Percentiles rank a stretch among this genome's conserved stretches.
Evolutionary conservation across 441 rosid genomes (phyloP).

Genomic region (Flueggea neowawraea): DNA sequence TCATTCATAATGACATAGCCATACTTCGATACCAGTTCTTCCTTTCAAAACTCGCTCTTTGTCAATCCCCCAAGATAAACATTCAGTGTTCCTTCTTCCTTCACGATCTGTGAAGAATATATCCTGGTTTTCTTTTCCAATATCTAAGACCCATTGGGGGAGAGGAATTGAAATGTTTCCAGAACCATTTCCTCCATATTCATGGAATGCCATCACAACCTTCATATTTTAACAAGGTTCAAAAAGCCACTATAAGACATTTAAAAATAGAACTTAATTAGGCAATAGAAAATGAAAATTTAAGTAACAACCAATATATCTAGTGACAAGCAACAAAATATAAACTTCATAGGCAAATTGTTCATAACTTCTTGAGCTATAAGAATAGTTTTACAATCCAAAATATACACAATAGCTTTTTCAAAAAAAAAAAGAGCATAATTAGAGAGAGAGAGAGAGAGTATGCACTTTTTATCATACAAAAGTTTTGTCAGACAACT

Average conservation of each 20-base stretch:
- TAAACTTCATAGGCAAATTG: too few relatives aligned
- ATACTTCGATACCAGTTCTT: conserved; percentile 95
- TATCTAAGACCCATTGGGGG: conserved; percentile 97
- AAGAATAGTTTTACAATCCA: too few relatives aligned
- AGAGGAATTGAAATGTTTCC: conserved; percentile 88
- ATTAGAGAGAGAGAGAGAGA: too few relatives aligned
- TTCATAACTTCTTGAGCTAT: too few relatives aligned
- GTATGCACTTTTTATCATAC: too few relatives aligned
- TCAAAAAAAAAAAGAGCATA: too few relatives aligned
- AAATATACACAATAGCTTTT: too few relatives aligned
- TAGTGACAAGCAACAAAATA: too few relatives aligned
- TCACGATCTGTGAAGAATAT: conserved; percentile 96
- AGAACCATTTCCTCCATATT: conserved; percentile 90
- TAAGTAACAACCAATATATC: not conserved
- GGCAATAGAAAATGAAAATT: not conserved
- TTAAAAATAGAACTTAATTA: too few relatives aligned
- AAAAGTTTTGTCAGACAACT: too few relatives aligned
- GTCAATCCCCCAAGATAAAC: conserved; percentile 96
- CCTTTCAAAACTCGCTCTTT: conserved; percentile 91
- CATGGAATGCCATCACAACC: conserved; percentile 98
- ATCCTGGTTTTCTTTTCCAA: conserved; percentile 89
- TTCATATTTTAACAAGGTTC: conserved; percentile 35
- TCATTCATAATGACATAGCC: conserved; percentile 3
- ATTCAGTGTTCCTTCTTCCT: conserved; percentile 93
- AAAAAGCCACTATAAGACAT: conserved; percentile 3